Evolutionary conservation across 2,329 filamentous ascomycete species (phyloP), one percentile per base, ranked within the genome.

Genomic region (Paecilomyces sp.): DNA sequence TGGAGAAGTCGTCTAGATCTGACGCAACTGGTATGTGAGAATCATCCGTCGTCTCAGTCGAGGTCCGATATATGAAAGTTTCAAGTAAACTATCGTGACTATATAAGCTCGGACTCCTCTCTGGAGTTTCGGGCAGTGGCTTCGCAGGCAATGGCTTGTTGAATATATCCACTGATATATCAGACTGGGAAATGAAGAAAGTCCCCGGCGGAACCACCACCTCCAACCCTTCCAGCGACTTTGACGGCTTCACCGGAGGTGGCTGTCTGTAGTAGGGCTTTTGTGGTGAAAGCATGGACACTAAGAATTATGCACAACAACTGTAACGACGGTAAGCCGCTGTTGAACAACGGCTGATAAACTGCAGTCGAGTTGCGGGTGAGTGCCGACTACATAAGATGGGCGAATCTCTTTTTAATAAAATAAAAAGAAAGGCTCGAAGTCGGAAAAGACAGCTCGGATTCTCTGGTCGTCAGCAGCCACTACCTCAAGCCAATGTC

Each of bases 191-290:
- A 57, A 51, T 51, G 63, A 57, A 55, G 57, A 54, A 64, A n/a
- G 51, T 51, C 8, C 57, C 61, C 9, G 73, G 73, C 25, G 71
- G 73, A 9, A 76, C 63, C 6, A 73, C 72, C 58, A 66, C 66
- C 56, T 76, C 74, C 28, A 76, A 62, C 9, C 73, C 74, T 63
- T 74, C 71, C 8, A 75, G 66, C 8, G 74, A 75, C 36, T 66
- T 68, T 25, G 71, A 74, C 2, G 69, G 70, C 51, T 67, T 68
- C 24, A 74, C 64, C 24, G 73, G 73, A 7, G 73, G 73, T 31
- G 71, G 64, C 57, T 65, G 66, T 54, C 70, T 67, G 33, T 61
- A 54, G 24, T 63, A 59, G 34, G 62, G 54, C 50, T 63, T 64
- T 8, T 60, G 63, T 41, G 62, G 63, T n/a, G 65, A 61, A 22